A percentile compares a stretch with the other conserved stretches of the same genome.
phyloP scores from a whole-genome alignment of 1,139 yeast species.

The Nakaseomyces uthaithaninus region DNA sequence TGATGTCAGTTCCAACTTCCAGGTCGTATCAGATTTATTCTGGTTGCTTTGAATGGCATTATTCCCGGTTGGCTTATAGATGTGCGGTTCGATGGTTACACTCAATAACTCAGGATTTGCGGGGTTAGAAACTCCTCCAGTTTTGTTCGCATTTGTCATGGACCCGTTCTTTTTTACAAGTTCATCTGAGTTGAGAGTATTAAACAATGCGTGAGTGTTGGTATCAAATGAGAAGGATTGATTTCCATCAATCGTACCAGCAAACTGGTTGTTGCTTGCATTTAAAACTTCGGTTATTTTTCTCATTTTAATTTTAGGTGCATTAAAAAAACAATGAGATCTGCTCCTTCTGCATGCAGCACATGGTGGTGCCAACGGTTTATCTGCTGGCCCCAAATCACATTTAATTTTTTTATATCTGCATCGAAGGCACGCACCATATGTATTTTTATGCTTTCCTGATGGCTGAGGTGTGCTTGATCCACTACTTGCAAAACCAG shows the following conservation, averaged over 20 bases:
- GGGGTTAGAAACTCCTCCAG: not conserved
- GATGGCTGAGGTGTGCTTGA: not conserved
- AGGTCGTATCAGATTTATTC: conserved; percentile 26
- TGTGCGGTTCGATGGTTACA: conserved; percentile 3
- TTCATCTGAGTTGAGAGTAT: not conserved
- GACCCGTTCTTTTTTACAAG: not conserved
- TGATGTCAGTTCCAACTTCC: conserved; percentile 33
- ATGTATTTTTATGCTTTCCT: conserved; percentile 43
- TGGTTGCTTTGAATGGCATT: not conserved
- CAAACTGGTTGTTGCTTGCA: conserved; percentile 20
- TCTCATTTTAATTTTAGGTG: not conserved
- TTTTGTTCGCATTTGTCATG: too few species aligned
- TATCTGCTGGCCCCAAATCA: conserved; percentile 68
- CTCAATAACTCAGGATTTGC: not conserved
- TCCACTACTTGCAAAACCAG: not conserved
- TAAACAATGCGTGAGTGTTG: not conserved
- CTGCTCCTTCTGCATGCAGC: conserved; percentile 56
- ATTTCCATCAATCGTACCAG: not conserved
- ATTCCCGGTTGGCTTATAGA: too few species aligned
- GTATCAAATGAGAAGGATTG: not conserved
- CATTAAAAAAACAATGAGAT: conserved; percentile 6
- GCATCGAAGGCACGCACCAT: conserved; percentile 79
- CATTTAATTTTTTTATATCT: conserved; percentile 77
- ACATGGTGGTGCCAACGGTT: conserved; percentile 77
- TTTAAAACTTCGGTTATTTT: conserved; percentile 47